Conservation (phyloP, 805 yeast species). For the Aciculoconidium aculeatum region DNA sequence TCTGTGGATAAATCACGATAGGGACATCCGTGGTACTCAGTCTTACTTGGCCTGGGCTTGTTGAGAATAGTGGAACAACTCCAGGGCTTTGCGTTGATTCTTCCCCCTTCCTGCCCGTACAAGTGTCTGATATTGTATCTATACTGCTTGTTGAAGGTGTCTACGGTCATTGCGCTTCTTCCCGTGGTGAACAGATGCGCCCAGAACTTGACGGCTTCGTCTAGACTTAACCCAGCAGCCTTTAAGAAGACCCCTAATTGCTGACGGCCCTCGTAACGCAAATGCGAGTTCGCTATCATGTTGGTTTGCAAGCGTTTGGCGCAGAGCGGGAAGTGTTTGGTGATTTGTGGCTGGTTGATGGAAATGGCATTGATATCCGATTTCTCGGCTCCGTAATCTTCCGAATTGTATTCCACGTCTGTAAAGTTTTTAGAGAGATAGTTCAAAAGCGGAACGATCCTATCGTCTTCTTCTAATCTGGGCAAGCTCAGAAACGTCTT, state of each 20-base stretch:
- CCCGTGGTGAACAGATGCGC: slow-evolving; percentile 58
- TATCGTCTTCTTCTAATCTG: slow-evolving; percentile 83
- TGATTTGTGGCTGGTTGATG: slow-evolving; percentile 49
- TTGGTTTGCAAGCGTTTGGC: slow-evolving; percentile 60
- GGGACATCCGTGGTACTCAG: slow-evolving; percentile 90
- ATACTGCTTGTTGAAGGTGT: slow-evolving; percentile 82
- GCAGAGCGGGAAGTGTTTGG: slow-evolving; percentile 77
- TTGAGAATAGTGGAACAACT: slow-evolving; percentile 73
- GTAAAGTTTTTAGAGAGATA: slow-evolving; percentile 58
- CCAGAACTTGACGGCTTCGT: slow-evolving; percentile 89
- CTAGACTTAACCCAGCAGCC: slow-evolving; percentile 82
- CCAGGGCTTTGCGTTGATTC: slow-evolving; percentile 81
- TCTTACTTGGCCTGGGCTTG: slow-evolving; percentile 61
- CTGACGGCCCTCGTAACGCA: slow-evolving; percentile 78
- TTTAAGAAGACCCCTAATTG: slow-evolving; percentile 81
- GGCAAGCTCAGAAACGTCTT: slow-evolving; percentile 75
- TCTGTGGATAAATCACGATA: slow-evolving; percentile 73
- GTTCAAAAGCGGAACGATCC: slow-evolving; percentile 77
- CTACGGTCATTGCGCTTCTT: slow-evolving; percentile 48
- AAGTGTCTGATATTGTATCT: slow-evolving; percentile 81
- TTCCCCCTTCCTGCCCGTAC: slow-evolving; percentile 88
- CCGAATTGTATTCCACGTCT: slow-evolving; percentile 34
- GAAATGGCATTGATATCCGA: slow-evolving; percentile 55
- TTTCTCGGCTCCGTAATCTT: slow-evolving; percentile 17
- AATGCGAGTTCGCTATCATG: slow-evolving; percentile 58